phyloP scores from a whole-genome alignment of 2,329 filamentous ascomycete species.

The Spiromastix sp. region DNA sequence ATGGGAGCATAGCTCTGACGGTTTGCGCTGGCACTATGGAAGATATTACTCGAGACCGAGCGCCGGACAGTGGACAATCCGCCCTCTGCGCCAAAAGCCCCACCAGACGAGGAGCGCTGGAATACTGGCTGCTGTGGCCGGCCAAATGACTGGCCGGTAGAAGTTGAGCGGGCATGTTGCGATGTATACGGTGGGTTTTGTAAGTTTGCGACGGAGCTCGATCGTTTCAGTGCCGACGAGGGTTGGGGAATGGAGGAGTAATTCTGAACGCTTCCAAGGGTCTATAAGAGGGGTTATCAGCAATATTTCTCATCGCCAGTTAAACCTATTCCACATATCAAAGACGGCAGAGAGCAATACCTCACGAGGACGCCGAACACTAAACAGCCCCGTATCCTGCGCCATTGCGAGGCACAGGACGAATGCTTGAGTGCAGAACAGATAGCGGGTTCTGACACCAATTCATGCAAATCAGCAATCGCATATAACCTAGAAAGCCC shows the following conservation, averaged over 20 bases:
- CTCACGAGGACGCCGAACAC: constrained; percentile 83
- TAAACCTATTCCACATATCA: too few species aligned
- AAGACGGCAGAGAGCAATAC: constrained; percentile 46
- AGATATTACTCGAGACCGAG: constrained; percentile 62
- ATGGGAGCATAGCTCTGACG: constrained; percentile 62
- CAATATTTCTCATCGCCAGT: too few species aligned
- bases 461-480: too few species aligned
- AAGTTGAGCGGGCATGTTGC: constrained; percentile 71
- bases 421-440: too few species aligned
- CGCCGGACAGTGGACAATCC: constrained; percentile 75
- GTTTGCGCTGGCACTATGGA: constrained; percentile 46
- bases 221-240: constrained; percentile 86
- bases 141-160: constrained; percentile 75
- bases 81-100: constrained; percentile 66
- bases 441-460: too few species aligned
- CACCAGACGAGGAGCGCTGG: constrained; percentile 61
- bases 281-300: constrained; percentile 36
- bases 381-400: constrained; percentile 80
- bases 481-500: neutral
- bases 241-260: constrained; percentile 84
- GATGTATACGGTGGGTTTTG: constrained; percentile 53
- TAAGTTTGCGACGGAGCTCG: constrained; percentile 63
- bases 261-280: constrained; percentile 71
- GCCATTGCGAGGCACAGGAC: constrained; percentile 55
- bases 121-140: constrained; percentile 82